These are phyloP conservation scores for Apiospora sp. DNA, from an alignment of 2,329 filamentous ascomycete genomes.

Conservation along the genomic window DNA sequence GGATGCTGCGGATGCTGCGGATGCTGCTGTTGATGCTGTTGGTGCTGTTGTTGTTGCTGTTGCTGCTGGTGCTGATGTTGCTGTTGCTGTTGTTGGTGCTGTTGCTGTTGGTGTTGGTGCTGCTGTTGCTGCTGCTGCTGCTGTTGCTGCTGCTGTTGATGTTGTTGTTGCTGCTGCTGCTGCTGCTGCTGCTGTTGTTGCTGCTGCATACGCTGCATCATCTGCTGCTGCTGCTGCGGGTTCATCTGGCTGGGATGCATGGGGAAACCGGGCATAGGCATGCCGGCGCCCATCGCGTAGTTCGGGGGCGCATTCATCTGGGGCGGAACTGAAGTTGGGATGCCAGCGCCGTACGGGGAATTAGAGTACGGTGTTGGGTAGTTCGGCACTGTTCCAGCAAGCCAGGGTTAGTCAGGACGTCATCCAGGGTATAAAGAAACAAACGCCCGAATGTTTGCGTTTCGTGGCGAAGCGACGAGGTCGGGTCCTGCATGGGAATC, in stretches of 20 bases:
- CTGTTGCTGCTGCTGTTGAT: slow-evolving; percentile 46
- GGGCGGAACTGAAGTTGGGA: slow-evolving; percentile 56
- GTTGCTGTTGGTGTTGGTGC: slow-evolving; percentile 37
- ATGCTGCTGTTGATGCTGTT: slow-evolving; percentile 46
- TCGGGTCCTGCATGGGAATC: slow-evolving; percentile 27
- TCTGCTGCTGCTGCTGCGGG: slow-evolving; percentile 48
- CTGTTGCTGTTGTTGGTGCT: slow-evolving; percentile 42
- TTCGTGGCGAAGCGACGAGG: slow-evolving; percentile 21
- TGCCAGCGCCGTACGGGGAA: slow-evolving; percentile 63
- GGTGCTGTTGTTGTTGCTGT: slow-evolving; percentile 30
- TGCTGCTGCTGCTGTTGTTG: slow-evolving; percentile 46
- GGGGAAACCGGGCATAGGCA: slow-evolving; percentile 61
- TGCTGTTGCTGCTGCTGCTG: slow-evolving; percentile 27
- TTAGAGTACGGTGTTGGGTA: slow-evolving; percentile 66
- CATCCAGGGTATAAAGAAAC: slow-evolving; percentile 23
- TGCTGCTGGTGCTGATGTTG: slow-evolving; percentile 25
- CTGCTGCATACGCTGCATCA: slow-evolving; percentile 29
- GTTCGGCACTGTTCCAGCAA: slow-evolving; percentile 54
- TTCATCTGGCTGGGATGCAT: slow-evolving; percentile 61
- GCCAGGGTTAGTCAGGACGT: slow-evolving; percentile 33
- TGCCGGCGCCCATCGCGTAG: slow-evolving; percentile 63
- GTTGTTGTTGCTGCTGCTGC: slow-evolving; percentile 39
- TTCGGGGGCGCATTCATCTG: slow-evolving; percentile 58
- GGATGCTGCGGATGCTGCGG: slow-evolving; percentile 23
- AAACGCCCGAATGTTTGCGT: slow-evolving; percentile 21